phyloP scores from a whole-genome alignment of 495 filamentous ascomycete species.

The Daldinia caldariorum region DNA sequence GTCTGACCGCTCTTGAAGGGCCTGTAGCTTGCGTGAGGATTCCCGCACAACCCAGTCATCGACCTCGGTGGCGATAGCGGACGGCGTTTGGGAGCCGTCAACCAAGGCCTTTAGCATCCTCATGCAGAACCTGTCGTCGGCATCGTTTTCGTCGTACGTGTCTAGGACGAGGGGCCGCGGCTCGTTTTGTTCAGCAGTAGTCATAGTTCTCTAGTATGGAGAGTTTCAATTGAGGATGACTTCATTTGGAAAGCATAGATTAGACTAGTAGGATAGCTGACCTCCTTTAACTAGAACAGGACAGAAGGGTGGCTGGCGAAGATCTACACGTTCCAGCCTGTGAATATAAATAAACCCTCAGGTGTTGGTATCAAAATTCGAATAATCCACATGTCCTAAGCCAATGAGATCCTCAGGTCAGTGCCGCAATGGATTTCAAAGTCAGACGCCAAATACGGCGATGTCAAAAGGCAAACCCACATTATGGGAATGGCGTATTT shows the following conservation, averaged over 20 bases:
- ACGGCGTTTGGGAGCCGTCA: slow-evolving; percentile 23
- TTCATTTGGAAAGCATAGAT: neutral
- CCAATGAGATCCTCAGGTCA: neutral
- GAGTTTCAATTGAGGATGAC: neutral
- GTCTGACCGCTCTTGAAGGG: slow-evolving; percentile 12
- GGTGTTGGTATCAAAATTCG: neutral
- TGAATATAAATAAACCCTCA: neutral
- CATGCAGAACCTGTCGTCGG: slow-evolving; percentile 21
- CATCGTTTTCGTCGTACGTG: slow-evolving; percentile 20
- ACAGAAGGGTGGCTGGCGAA: no score
- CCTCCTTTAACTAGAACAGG: no score
- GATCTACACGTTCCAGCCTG: no score
- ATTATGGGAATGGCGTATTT: no score
- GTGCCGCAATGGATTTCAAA: neutral
- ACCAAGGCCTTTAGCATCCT: slow-evolving; percentile 17
- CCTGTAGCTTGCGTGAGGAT: slow-evolving; percentile 18
- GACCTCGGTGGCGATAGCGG: slow-evolving; percentile 10
- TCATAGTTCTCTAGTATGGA: neutral
- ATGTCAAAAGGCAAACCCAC: no score
- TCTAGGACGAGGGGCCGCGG: slow-evolving; percentile 22
- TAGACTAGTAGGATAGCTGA: neutral
- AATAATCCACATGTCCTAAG: neutral
- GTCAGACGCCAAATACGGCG: neutral
- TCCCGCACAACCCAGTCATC: slow-evolving; percentile 26
- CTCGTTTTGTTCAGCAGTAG: slow-evolving; percentile 15